Base-by-base conservation (phyloP, 345 rosid species). In the Eucalyptus tenuipes region DNA sequence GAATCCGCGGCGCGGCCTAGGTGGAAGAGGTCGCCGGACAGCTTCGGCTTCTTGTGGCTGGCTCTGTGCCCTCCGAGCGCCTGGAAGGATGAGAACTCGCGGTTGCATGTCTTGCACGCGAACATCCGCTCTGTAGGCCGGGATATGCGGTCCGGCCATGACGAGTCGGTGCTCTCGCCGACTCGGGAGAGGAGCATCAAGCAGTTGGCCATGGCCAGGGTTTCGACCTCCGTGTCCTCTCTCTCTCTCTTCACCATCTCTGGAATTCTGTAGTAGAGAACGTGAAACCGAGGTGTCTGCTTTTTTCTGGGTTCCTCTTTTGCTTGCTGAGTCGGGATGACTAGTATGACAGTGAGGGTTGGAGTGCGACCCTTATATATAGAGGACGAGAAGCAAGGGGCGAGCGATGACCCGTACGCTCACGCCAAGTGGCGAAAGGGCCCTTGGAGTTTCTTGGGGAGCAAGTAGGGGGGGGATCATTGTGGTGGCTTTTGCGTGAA, bases 21-120 rank as follows among this genome's bases (percentile, higher is more conserved):
- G 11, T 64, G 57, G 29, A 15, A 89, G 24, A 45, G 89, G 13
- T 84, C 90, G 9, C 90, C 91, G 82, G 86, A 52, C 29, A 92
- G 89, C 52, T 91, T 93, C 3, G 96, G 92, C 91, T 94, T 94
- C 91, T 93, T 94, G 94, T 97, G 99, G 88, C 99, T 97, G 1
- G 99, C 98, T 31, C 99, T 93, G 92, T 97, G 99, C 4, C 99
- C 99, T 1, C 99, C 99, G 18, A 97, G 89, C 4, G 99, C 99
- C 92, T 97, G 99, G 55, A 97, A 97, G 48, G 99, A 94, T 17
- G 94, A 86, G 88, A 97, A 97, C 90, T 91, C 92, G 86, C 88
- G 94, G 94, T 95, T 91, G 91, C 99, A 97, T 10, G 99, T 97
- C 91, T 96, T 97, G 95, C 99, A 97, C 3, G 93, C 45, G 55